Conservation (phyloP, 1,284 basidiomycete genomes). For the Fistulinella cinereoalba region DNA sequence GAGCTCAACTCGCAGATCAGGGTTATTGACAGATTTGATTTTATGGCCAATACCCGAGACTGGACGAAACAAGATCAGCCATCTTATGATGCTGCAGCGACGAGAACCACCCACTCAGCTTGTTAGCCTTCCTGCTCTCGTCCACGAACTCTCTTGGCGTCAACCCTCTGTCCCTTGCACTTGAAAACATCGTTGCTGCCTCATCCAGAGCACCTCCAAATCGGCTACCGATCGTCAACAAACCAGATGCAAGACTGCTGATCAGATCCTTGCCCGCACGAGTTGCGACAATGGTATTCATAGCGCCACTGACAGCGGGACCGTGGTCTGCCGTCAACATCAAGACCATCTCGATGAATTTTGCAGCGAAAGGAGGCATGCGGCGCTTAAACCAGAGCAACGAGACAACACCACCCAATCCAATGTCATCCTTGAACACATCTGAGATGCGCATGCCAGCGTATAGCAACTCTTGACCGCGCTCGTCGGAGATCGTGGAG, state of each 20-base stretch:
- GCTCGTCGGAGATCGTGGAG: slow-evolving; percentile 99
- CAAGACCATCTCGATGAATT: slow-evolving; percentile 99
- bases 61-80: slow-evolving; percentile 25
- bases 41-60: slow-evolving; percentile 99
- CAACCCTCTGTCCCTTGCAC: slow-evolving; percentile 85
- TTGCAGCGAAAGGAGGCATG: slow-evolving; percentile 80
- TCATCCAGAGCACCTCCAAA: slow-evolving; percentile 99
- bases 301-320: slow-evolving; percentile 94
- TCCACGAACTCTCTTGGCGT: slow-evolving; percentile 98
- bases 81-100: neutral
- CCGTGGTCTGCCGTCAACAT: slow-evolving; percentile 99
- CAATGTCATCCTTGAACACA: slow-evolving; percentile 97
- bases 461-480: slow-evolving; percentile 97
- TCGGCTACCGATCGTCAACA: slow-evolving; percentile 96
- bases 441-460: slow-evolving; percentile 99
- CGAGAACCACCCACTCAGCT: slow-evolving; percentile 61
- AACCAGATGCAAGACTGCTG: slow-evolving; percentile 93
- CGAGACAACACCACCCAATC: slow-evolving; percentile 94
- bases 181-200: slow-evolving; percentile 94
- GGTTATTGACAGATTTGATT: slow-evolving; percentile 99
- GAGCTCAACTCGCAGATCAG: slow-evolving; percentile 93
- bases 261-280: slow-evolving; percentile 99
- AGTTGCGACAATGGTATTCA: slow-evolving; percentile 99
- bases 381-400: slow-evolving; percentile 98
- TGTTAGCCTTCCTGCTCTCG: slow-evolving; percentile 92